Percentiles rank a stretch among this genome's conserved stretches.
These are phyloP conservation scores for Xylaria polymorpha DNA, from an alignment of 2,329 filamentous ascomycete genomes.

Conservation along the genomic window DNA sequence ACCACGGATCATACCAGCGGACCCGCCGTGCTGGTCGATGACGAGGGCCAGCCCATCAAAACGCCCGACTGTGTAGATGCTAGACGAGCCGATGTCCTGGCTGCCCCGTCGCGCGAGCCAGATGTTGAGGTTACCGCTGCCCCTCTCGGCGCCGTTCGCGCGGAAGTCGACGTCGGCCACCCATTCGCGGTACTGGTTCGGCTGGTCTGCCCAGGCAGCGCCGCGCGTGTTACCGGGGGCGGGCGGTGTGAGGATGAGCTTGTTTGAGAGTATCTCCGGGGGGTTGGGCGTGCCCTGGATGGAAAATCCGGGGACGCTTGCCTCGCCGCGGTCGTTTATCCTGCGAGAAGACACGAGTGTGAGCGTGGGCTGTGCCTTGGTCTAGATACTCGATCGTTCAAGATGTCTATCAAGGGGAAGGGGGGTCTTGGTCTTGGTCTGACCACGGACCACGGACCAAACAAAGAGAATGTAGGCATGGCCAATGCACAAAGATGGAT, in stretches of 20 bases:
- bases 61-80: constrained; percentile 83
- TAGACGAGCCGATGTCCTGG: constrained; percentile 73
- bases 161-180: constrained; percentile 87
- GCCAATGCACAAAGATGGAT: constrained; percentile 11
- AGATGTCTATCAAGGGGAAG: too few species aligned
- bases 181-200: constrained; percentile 77
- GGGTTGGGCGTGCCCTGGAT: constrained; percentile 64
- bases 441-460: background rate
- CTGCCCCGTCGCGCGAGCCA: constrained; percentile 85
- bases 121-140: constrained; percentile 89
- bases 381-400: too few species aligned
- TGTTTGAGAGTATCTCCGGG: constrained; percentile 83
- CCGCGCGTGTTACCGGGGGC: constrained; percentile 87
- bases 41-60: constrained; percentile 94
- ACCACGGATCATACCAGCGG: constrained; percentile 83
- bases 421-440: background rate
- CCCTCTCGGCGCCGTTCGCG: constrained; percentile 84
- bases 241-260: constrained; percentile 89
- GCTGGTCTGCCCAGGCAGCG: constrained; percentile 79
- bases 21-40: constrained; percentile 83
- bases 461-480: background rate
- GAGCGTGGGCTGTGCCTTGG: background rate
- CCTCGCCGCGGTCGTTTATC: constrained; percentile 71
- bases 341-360: constrained; percentile 53
- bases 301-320: constrained; percentile 65